Conservation (phyloP, 2,329 filamentous ascomycete species). For the Xylaria sp. region DNA sequence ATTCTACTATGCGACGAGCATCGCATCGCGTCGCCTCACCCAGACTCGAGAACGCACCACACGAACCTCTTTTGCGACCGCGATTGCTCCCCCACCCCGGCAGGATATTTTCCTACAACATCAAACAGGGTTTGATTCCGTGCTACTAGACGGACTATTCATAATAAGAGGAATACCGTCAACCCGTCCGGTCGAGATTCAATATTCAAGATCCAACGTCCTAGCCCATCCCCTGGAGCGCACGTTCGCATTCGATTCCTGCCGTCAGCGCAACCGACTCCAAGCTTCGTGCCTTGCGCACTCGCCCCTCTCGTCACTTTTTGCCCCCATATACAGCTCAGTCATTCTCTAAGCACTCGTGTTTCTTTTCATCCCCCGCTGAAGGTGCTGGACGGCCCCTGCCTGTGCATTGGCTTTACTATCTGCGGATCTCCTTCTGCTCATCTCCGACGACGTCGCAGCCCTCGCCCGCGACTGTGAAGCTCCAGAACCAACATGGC, state of each 20-base stretch:
- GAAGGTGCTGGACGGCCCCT: constrained; percentile 28
- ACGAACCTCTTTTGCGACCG: constrained; percentile 22
- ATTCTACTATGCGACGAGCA: constrained; percentile 31
- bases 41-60: constrained; percentile 19
- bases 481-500: constrained; percentile 44
- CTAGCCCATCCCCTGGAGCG: neutral
- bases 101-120: neutral
- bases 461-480: constrained; percentile 25
- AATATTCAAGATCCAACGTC: neutral
- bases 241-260: constrained; percentile 16
- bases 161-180: neutral
- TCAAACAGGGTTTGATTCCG: neutral
- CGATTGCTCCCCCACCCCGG: neutral
- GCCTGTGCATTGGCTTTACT: constrained; percentile 33
- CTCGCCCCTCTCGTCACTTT: constrained; percentile 4
- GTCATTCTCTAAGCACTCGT: neutral
- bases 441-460: constrained; percentile 1
- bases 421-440: neutral
- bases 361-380: neutral
- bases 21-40: constrained; percentile 34
- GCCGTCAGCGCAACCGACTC: constrained; percentile 9
- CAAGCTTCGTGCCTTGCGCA: neutral
- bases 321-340: constrained; percentile 2
- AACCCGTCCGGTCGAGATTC: neutral
- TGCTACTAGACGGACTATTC: neutral